Evolutionary conservation across 169 alveolate genomes (phyloP), one percentile per base, ranked within the genome.

Genomic region (Theileria parva): DNA sequence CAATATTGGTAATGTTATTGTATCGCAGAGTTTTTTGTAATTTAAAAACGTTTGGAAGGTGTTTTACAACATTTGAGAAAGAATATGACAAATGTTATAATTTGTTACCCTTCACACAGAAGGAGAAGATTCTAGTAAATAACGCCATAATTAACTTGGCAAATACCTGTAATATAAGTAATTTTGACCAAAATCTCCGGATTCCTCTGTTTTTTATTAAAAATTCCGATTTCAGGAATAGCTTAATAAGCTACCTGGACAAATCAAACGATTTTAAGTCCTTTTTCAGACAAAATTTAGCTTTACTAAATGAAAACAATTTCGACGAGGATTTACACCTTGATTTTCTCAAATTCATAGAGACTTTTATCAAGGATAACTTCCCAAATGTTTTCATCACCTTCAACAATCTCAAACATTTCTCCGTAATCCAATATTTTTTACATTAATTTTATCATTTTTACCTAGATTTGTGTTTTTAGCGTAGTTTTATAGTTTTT

Each of bases 61-160:
- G 34, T 23, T 59, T 59, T 25, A 59, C 66, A 59, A 25, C 66
- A 25, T 59, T 27, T 59, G 34, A 23, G 5, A 64, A 64, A 37
- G 11, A 15, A 64, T 64, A 64, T 34, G 34, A 64, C 9, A 37
- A 74, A 59, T 44, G 65, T 11, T 67, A 81, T 30, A 74, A 44
- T 19, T 13, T 61, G 17, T 6, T 81, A 25, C 85, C 88, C 15
- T 67, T 81, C 51, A 81, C 88, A 8, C 76, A 81, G 28, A 39
- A 81, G 12, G 88, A 81, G 37, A 50, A 80, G 39, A 81, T 53
- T 48, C 32, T 71, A n/a, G 17, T 81, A n/a, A 81, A 81, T 71
- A 81, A 81, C 34, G 70, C 88, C 5, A 50, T 81, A 28, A n/a
- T 81, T 37, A 28, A 23, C 60, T 50, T 81, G 4, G 48, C 19